Conservation (phyloP, 116 monocot species). For the Papilionanthe hybrid region DNA sequence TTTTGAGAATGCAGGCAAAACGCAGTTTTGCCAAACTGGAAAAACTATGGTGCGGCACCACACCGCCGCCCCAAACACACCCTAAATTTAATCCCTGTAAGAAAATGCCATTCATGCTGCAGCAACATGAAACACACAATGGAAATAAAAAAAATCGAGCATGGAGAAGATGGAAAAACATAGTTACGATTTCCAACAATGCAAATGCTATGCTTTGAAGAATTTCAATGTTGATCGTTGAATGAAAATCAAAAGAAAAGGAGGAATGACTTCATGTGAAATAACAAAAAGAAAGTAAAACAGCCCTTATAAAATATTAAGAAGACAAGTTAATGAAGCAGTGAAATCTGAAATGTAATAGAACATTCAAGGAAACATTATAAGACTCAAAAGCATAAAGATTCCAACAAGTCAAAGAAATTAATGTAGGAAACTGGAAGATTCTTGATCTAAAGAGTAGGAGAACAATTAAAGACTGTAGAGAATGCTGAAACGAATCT, state of each 20-base stretch:
- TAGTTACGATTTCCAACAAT: background rate
- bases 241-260: background rate
- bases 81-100: background rate
- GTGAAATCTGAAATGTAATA: constrained; percentile 4
- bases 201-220: background rate
- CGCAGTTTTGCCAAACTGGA: no score
- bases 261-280: background rate
- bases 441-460: constrained; percentile 5
- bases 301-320: background rate
- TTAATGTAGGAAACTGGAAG: background rate
- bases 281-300: background rate
- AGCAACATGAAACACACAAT: background rate
- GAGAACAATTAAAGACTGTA: background rate
- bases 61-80: background rate
- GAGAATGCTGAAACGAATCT: constrained; percentile 3
- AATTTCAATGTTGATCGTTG: background rate
- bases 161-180: background rate
- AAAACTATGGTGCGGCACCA: no score
- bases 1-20: no score
- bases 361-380: constrained; percentile 2
- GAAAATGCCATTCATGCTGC: background rate
- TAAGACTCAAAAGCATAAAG: background rate
- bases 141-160: background rate
- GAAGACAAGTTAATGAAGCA: background rate
- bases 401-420: background rate